A percentile compares a stretch with the other conserved stretches of the same genome.
These are phyloP conservation scores for Collybia mongolica DNA, from an alignment of 768 basidiomycete species.

Conservation along the genomic window DNA sequence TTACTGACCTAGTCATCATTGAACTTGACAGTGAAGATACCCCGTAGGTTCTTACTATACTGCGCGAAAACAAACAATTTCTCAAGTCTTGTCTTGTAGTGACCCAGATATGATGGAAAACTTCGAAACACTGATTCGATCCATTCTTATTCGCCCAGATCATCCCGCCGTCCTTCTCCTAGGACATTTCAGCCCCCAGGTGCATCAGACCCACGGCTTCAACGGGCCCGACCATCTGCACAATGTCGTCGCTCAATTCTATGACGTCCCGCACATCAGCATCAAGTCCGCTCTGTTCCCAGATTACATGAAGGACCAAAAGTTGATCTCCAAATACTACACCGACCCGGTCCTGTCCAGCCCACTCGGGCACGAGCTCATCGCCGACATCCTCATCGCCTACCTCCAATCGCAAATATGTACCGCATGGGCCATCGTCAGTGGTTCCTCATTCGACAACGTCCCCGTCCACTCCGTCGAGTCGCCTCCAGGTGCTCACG, in stretches of 20 bases:
- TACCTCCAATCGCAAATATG: conserved; percentile 93
- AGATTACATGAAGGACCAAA: conserved; percentile 74
- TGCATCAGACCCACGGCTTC: conserved; percentile 77
- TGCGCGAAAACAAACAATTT: background rate
- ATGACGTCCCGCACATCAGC: conserved; percentile 93
- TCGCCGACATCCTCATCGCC: conserved; percentile 88
- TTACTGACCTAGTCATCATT: conserved; percentile 91
- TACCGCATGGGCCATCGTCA: conserved; percentile 74
- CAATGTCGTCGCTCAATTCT: conserved; percentile 90
- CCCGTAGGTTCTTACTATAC: conserved; percentile 52
- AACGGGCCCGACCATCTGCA: conserved; percentile 91
- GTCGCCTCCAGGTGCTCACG: conserved; percentile 45
- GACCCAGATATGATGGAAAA: conserved; percentile 72
- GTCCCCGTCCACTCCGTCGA: conserved; percentile 41
- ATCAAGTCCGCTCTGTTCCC: conserved; percentile 82
- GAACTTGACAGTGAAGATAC: conserved; percentile 93
- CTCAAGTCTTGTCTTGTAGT: conserved; percentile 33
- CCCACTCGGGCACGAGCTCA: conserved; percentile 74
- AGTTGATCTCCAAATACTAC: conserved; percentile 67
- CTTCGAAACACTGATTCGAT: conserved; percentile 92
- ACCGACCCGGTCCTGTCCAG: conserved; percentile 83
- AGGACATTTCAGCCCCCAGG: conserved; percentile 93
- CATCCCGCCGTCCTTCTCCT: conserved; percentile 90
- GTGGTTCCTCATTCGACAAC: conserved; percentile 63
- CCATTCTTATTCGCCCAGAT: conserved; percentile 86